phyloP scores from a whole-genome alignment of 257 asterid genomes.

The Buddleja alternifolia region DNA sequence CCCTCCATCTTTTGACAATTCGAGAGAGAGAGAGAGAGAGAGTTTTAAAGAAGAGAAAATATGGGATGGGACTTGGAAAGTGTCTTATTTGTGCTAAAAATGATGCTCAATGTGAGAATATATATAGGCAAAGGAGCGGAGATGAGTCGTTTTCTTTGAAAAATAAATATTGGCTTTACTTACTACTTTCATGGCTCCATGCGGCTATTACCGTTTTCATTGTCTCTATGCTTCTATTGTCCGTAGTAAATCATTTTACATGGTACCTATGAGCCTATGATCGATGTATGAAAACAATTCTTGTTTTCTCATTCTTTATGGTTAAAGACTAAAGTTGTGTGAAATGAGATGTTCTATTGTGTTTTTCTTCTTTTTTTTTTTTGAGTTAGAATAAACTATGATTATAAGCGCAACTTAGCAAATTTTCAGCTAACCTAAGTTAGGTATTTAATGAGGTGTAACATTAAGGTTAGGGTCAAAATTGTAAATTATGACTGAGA shows the following conservation, averaged over 20 bases:
- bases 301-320: too few species aligned
- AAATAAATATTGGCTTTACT: background rate
- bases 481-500: too few species aligned
- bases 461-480: too few species aligned
- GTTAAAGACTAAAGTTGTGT: slow-evolving; percentile 23
- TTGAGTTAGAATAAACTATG: too few species aligned
- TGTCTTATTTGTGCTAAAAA: slow-evolving; percentile 9
- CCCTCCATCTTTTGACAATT: slow-evolving; percentile 25
- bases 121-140: slow-evolving; percentile 25
- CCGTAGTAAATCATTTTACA: background rate
- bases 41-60: background rate
- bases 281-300: too few species aligned
- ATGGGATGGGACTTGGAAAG: background rate
- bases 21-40: background rate
- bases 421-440: too few species aligned
- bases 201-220: too few species aligned
- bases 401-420: too few species aligned
- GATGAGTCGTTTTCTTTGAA: slow-evolving; percentile 30
- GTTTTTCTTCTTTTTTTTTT: too few species aligned
- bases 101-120: slow-evolving; percentile 4
- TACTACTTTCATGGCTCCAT: background rate
- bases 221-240: too few species aligned
- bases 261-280: slow-evolving; percentile 1
- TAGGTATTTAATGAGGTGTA: too few species aligned
- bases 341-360: slow-evolving; percentile 8